A percentile compares a stretch with the other conserved stretches of the same genome.
These are phyloP conservation scores for Lathyrus tuberosus DNA, from an alignment of 306 rosid species.

Conservation along the genomic window DNA sequence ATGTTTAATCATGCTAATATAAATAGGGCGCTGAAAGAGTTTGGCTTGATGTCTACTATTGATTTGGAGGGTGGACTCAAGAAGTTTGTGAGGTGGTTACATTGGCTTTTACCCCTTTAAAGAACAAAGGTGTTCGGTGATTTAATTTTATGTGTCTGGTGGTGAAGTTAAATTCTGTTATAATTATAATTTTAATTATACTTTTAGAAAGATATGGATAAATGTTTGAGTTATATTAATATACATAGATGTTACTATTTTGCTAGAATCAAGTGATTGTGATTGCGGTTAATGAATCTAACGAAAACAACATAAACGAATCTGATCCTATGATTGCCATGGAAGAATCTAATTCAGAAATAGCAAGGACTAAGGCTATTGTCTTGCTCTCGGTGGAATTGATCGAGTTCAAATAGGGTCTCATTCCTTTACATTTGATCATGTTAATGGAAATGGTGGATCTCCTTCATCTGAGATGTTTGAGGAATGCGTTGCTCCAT, in stretches of 20 bases:
- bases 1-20: slow-evolving; percentile 69
- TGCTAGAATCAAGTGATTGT: no score
- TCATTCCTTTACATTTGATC: slow-evolving; percentile 83
- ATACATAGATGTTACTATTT: no score
- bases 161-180: no score
- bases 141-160: slow-evolving; percentile 34
- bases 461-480: slow-evolving; percentile 68
- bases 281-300: no score
- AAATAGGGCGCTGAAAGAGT: slow-evolving; percentile 57
- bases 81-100: slow-evolving; percentile 72
- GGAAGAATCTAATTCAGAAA: no score
- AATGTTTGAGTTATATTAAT: no score
- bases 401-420: slow-evolving; percentile 75
- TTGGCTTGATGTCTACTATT: slow-evolving; percentile 56
- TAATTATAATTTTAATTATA: no score
- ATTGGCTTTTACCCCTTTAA: slow-evolving; percentile 43
- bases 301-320: no score
- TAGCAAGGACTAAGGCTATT: no score
- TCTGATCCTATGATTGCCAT: no score
- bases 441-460: slow-evolving; percentile 69
- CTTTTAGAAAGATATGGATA: no score
- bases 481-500: slow-evolving; percentile 75
- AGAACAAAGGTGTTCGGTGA: slow-evolving; percentile 55
- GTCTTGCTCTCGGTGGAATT: no score
- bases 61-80: slow-evolving; percentile 62